These are phyloP conservation scores for Coemansia sp. DNA, from an alignment of 192 early-diverging fungal genomes.

Conservation along the genomic window DNA sequence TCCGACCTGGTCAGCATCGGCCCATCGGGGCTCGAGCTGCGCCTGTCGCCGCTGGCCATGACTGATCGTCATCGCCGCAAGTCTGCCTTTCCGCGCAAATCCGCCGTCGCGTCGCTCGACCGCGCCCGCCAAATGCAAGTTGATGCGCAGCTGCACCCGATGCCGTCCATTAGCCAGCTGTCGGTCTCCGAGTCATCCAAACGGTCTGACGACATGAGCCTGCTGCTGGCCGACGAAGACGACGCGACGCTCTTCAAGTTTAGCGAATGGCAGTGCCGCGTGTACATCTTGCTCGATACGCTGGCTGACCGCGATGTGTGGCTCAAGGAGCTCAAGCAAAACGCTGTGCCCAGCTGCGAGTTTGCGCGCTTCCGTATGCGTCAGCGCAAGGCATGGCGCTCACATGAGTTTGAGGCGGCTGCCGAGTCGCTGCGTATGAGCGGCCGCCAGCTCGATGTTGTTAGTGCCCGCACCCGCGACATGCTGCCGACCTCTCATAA, in stretches of 20 bases:
- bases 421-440: slow-evolving; percentile 31
- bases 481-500: slow-evolving; percentile 25
- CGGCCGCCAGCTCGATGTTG: slow-evolving; percentile 32
- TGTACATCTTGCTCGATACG: slow-evolving; percentile 46
- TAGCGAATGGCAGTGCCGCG: slow-evolving; percentile 53
- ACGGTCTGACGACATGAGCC: slow-evolving; percentile 8
- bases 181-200: slow-evolving; percentile 1
- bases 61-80: slow-evolving; percentile 53
- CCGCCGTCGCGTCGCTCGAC: slow-evolving; percentile 3
- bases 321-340: slow-evolving; percentile 33
- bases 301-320: slow-evolving; percentile 41
- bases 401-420: slow-evolving; percentile 23
- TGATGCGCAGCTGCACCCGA: slow-evolving; percentile 13
- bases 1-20: slow-evolving; percentile 50
- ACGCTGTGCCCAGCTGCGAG: slow-evolving; percentile 45
- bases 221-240: slow-evolving; percentile 16
- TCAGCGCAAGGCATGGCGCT: slow-evolving; percentile 31
- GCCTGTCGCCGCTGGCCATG: slow-evolving; percentile 49
- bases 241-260: slow-evolving; percentile 32
- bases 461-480: slow-evolving; percentile 16
- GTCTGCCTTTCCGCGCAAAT: slow-evolving; percentile 43
- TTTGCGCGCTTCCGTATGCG: slow-evolving; percentile 33
- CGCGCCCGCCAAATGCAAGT: slow-evolving; percentile 8
- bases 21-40: slow-evolving; percentile 48
- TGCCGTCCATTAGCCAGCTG: slow-evolving; percentile 4